Evolutionary conservation across 1,284 basidiomycete species (phyloP), one percentile per base, ranked within the genome.

Genomic region (Entoloma clypeatum): DNA sequence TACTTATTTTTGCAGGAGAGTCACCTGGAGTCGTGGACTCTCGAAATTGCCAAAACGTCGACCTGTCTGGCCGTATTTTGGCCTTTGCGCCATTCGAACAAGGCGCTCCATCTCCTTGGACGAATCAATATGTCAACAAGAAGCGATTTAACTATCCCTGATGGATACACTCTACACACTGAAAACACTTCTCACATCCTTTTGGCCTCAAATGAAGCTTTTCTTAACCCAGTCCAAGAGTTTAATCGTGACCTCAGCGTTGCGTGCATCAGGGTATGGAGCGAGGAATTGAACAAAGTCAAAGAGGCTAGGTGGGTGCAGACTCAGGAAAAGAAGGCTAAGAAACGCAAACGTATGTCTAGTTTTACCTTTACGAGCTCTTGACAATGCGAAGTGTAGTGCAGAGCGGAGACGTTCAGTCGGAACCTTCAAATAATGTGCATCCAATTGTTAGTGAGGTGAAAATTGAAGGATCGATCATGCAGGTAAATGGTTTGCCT

Each of bases 221-320:
- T 99, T 65, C 69, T 99, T 45, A 99, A 99, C 60, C 95, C 96
- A 2, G 89, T 98, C 5, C 95, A 99, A 58, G 92, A 99, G 63
- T 99, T 97, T 73, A 99, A 99, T 65, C 77, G 96, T 30, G 95
- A 99, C 64, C 65, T 93, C 40, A 92, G 88, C 50, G 85, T 96
- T 24, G 87, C 93, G 5, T 87, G 86, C 48, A 98, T 99, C 47
- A 74, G 78, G 11, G 77, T 82, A 1, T 96, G 92, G 91, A 81
- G 83, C 46, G 82, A 93, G 53, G 71, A 82, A 30, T 56, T 82
- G 48, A 80, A 92, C 58, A 74, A 68, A 50, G 44, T 44, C 13
- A 86, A 85, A 62, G 74, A 80, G 58, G 70, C 66, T 47, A 76
- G 73, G 54, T 85, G 79, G 73, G 70, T 66, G 52, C 68, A 64